These are phyloP conservation scores for Microthlaspi erraticum DNA, from an alignment of 345 rosid species.

Conservation along the genomic window DNA sequence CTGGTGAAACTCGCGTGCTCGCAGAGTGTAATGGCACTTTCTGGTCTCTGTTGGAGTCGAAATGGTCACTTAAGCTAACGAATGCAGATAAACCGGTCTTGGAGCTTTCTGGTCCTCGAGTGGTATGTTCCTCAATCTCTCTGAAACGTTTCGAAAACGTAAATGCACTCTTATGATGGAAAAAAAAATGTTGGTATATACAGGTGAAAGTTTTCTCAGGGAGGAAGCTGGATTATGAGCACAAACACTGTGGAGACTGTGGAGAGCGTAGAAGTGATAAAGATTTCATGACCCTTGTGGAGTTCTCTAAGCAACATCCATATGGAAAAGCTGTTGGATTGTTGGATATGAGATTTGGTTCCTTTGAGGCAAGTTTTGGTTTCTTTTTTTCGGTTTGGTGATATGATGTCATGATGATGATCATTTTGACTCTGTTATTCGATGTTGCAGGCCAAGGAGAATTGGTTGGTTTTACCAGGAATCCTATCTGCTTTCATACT, in stretches of 20 bases:
- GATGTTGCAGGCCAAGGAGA: conserved; percentile 66
- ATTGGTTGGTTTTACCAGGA: conserved; percentile 64
- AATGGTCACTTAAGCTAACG: conserved; percentile 62
- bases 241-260: conserved; percentile 52
- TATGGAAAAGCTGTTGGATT: conserved; percentile 87
- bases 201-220: conserved; percentile 75
- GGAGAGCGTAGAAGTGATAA: conserved; percentile 54
- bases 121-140: conserved; percentile 69
- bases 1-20: conserved; percentile 60
- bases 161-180: conserved; percentile 18
- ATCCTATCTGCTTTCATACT: conserved; percentile 72
- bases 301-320: conserved; percentile 72
- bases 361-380: conserved; percentile 55
- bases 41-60: conserved; percentile 76
- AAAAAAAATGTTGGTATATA: conserved; percentile 26
- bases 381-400: not conserved
- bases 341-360: conserved; percentile 67
- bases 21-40: conserved; percentile 62
- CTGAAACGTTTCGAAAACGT: conserved; percentile 1
- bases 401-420: too few relatives aligned
- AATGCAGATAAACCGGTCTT: conserved; percentile 52
- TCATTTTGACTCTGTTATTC: conserved; percentile 26
- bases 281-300: conserved; percentile 75
- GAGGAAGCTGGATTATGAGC: conserved; percentile 78
- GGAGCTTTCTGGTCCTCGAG: conserved; percentile 63